Evolutionary conservation across 1,139 yeast species (phyloP), one percentile per base, ranked within the genome.

Genomic region (Yamadazyma triangularis): DNA sequence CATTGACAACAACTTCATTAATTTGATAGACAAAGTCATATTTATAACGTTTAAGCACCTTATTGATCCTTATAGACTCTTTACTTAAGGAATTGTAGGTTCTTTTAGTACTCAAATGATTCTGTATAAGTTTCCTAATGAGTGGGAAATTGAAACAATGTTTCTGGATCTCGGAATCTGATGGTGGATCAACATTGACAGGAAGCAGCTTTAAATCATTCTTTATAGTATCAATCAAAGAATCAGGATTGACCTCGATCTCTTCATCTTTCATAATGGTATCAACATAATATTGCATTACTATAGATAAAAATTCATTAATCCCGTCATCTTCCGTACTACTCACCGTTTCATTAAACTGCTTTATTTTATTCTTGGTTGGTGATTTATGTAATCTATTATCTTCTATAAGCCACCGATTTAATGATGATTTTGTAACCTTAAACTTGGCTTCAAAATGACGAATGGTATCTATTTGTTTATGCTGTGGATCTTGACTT

Each of bases 361-460:
- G 15, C n/a, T 24, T 11, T 14, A 19, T 14, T 13, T 22, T 12
- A 5, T 20, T 14, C 13, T 15, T 23, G 9, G 23, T 10, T 11
- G 22, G 16, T n/a, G n/a, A n/a, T 21, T 29, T 29, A 7, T 20
- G 14, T 10, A 26, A 12, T 18, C 19, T 24, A 6, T 23, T 11
- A 12, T 31, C 50, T n/a, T 35, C 39, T 3, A 35, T 28, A 7
- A 51, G 28, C 56, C 56, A 50, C 25, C 55, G 35, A 18, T 45
- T 48, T 9, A 51, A 42, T 3, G 49, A 37, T 4, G 56, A 50
- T 25, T 44, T 45, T 1, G 53, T 41, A n/a, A 50, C 40, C 10
- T 41, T 39, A 28, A 49, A 42, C 13, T 35, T 30, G n/a, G 34
- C 32, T 10, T 23, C 24, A 25, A 51, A 49, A 31, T 45, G 44